Evolutionary conservation across 2,329 filamentous ascomycete species (phyloP), one percentile per base, ranked within the genome.

Genomic region (Talaromyces funiculosus): DNA sequence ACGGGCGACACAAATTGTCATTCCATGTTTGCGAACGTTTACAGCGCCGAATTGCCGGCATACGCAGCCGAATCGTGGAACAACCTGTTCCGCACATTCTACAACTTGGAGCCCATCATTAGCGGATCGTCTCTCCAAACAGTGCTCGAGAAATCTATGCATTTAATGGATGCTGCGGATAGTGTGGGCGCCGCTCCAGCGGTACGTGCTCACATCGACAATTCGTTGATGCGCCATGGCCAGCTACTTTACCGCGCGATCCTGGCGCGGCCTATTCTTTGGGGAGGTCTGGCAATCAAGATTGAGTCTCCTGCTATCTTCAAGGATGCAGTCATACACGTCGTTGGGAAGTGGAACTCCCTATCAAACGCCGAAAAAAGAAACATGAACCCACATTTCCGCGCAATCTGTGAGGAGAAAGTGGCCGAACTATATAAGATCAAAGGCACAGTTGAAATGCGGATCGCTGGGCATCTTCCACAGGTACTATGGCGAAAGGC

Each of bases 181-280:
- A 77, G 77, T 49, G 73, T 83, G 3, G 71, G 75, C 16, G 77
- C 78, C 40, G 71, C 75, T 16, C 66, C 69, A 14, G 65, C 76
- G 53, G 71, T 84, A 62, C 72, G 74, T 53, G 75, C 77, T 26
- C 68, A 75, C 3, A 75, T 84, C 61, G 79, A 82, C 61, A 74
- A 78, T 37, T 75, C 77, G 1, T 74, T 84, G 2, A 68, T 81
- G 58, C 75, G 76, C 54, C 75, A 78, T 35, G 78, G 78, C 20
- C 78, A 81, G 62, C 65, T 69, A 5, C 71, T 84, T 7, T 81
- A 76, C 67, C 72, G 69, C 14, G 71, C 75, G 5, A 79, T 84
- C 61, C 67, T 77, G 10, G 62, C 64, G 20, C 72, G 73, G 33
- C 80, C 82, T 0, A 63, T 73, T 14, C 68, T 65, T 0, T 84